Base-by-base conservation (phyloP, 371 early-diverging fungal genomes). In the Saksenaea vasiformis region DNA sequence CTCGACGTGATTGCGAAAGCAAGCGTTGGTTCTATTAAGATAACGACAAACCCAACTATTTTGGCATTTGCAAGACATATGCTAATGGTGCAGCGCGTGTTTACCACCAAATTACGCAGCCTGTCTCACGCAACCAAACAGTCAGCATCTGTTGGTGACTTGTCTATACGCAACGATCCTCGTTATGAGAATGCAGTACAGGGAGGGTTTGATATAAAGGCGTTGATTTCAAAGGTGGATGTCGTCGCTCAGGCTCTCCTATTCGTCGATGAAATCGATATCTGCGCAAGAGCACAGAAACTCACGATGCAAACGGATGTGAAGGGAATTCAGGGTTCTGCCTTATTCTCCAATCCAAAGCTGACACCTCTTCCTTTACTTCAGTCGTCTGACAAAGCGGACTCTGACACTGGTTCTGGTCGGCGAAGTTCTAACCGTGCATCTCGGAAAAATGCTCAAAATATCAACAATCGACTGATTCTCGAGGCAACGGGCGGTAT, bases 11-110 rank as follows among this genome's bases (percentile, higher is more conserved):
- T 80, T 1, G 66, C 82, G 2, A 79, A 82, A 56, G 62, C 82
- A 1, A 73, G 68, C n/a, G 61, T 89, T 31, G 82, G 77, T 9
- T 72, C 71, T 4, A 77, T 89, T 4, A 71, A 76, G 22, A 64
- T 86, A 27, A 76, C 77, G 22, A 73, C 85, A 28, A 87, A 89
- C 59, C 91, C 91, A 0, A 85, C 87, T 14, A 77, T 93, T 53
- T 70, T 93, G 24, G 90, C 91, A 0, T 90, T 91, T 68, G 80
- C 88, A 3, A 79, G 86, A 13, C 92, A 91, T 63, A 87, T 88
- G 71, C 68, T 90, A 5, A 75, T 86, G 34, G 90, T 93, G 1
- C 89, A 93, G 60, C 81, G 89, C n/a, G 85, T 88, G 10, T 90
- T 91, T 61, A 74, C 82, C 0, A 72, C 84, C 4, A 87, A 85